phyloP scores from a whole-genome alignment of 2,329 filamentous ascomycete genomes.

The Chaetomiaceae sp. region DNA sequence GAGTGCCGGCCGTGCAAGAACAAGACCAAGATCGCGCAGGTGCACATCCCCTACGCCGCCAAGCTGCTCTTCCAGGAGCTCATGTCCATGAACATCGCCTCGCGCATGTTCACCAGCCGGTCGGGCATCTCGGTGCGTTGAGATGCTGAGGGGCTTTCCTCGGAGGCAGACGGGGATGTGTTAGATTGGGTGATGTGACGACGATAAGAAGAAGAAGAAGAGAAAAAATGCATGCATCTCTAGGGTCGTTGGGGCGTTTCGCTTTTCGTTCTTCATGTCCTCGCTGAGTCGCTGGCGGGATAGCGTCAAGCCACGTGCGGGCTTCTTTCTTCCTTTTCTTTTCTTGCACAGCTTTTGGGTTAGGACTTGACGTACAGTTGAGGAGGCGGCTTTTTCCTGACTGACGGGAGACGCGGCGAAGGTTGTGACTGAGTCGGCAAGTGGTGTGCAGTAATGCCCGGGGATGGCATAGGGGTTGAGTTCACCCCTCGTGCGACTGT shows the following conservation, averaged over 20 bases:
- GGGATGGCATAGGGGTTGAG: too few relatives aligned
- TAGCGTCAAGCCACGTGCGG: neutral
- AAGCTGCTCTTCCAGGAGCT: constrained; percentile 98
- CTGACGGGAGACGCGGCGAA: too few relatives aligned
- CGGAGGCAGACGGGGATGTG: too few relatives aligned
- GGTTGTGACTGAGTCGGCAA: too few relatives aligned
- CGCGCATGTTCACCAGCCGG: constrained; percentile 89
- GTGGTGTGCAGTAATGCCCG: too few relatives aligned
- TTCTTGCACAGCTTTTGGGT: constrained; percentile 1
- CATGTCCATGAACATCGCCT: constrained; percentile 96
- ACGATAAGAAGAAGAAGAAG: neutral
- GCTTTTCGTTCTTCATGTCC: constrained; percentile 6
- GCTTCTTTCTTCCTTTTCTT: neutral
- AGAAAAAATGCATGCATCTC: constrained; percentile 4
- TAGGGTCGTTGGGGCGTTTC: constrained; percentile 13
- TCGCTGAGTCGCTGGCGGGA: neutral
- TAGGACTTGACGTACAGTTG: constrained; percentile 4
- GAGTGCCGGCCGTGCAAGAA: constrained; percentile 98
- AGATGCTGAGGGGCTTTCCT: constrained; percentile 15
- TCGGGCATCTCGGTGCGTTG: constrained; percentile 69
- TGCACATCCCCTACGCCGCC: constrained; percentile 95
- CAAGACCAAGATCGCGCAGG: constrained; percentile 96
- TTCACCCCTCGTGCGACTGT: too few relatives aligned
- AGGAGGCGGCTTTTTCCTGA: neutral
- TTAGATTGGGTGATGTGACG: too few relatives aligned